Evolutionary conservation across 108 stramenopile genomes (phyloP), one percentile per base, ranked within the genome.

Genomic region (Skeletonema costatum): DNA sequence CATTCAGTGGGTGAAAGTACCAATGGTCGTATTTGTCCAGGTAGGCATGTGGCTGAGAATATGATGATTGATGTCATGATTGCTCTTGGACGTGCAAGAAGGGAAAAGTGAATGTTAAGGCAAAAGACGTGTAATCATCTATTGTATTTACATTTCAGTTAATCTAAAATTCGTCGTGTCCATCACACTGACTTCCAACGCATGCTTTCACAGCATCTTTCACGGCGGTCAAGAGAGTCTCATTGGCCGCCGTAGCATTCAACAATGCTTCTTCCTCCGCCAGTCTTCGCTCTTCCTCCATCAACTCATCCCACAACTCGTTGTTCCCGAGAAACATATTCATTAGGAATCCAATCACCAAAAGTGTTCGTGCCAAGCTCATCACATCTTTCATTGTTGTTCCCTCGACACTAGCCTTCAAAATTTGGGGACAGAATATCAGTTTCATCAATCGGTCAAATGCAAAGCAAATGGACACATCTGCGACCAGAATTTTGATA

Each of bases 401-500:
- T 30, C 93, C 97, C 71, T 96, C 90, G n/a, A 98, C 68, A 70
- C 94, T 94, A 1, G 97, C 96, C 41, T 85, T 87, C 60, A 98
- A 76, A 70, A 99, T 94, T 25, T 92, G 71, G 32, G 90, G 96
- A 51, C 93, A 94, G 75, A 99, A 98, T 25, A 99, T 32, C 36
- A 94, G 82, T 63, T 97, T 93, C 93, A 97, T 94, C 33, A 98
- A 66, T 6, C 98, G 86, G 71, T 99, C 99, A 78, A 97, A 92
- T 16, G 85, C 63, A 68, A 98, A 97, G 32, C 96, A 89, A 4
- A 91, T 80, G 32, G 76, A 60, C 10, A 99, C 87, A 74, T 98
- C 95, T 35, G 87, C 70, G 50, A 78, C 72, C 32, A 99, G 86
- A 44, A 98, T 71, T 29, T 73, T 83, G 17, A 99, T 74, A 51